Conservation (phyloP, 371 early-diverging fungal species). For the Lichtheimia corymbifera region DNA sequence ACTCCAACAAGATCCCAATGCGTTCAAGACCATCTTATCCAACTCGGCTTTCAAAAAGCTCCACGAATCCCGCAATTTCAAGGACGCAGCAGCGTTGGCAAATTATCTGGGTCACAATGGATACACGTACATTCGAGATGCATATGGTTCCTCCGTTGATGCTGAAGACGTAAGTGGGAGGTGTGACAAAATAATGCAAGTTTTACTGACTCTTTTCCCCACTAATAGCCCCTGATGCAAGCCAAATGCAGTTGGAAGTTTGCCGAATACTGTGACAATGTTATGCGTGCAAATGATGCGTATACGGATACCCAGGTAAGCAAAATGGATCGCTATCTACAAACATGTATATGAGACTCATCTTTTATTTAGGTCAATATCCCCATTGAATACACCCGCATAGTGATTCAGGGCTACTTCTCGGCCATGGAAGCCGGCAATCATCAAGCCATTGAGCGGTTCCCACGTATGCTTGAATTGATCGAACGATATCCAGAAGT, state of each 20-base stretch:
- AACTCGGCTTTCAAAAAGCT: background rate
- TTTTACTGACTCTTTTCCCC: background rate
- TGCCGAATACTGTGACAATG: conserved; percentile 43
- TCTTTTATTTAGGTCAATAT: conserved; percentile 19
- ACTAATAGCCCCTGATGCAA: conserved; percentile 13
- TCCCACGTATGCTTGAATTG: conserved; percentile 71
- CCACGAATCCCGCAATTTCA: background rate
- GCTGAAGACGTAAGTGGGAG: conserved; percentile 15
- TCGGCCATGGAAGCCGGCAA: conserved; percentile 43
- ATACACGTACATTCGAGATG: conserved; percentile 6
- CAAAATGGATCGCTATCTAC: background rate
- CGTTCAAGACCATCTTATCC: background rate
- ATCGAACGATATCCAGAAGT: conserved; percentile 56
- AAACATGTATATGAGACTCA: background rate
- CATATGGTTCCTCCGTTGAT: conserved; percentile 4
- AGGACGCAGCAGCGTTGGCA: conserved; percentile 4
- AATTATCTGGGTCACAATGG: conserved; percentile 3
- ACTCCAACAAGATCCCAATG: conserved; percentile 7
- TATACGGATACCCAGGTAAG: background rate
- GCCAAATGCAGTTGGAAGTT: conserved; percentile 33
- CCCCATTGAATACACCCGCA: conserved; percentile 31
- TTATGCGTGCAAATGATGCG: conserved; percentile 19
- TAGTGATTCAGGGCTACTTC: conserved; percentile 55
- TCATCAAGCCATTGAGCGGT: conserved; percentile 56
- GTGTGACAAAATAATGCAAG: background rate